Evolutionary conservation across 257 asterid genomes (phyloP), one percentile per base, ranked within the genome.

Genomic region (Solanum ossicruentum): DNA sequence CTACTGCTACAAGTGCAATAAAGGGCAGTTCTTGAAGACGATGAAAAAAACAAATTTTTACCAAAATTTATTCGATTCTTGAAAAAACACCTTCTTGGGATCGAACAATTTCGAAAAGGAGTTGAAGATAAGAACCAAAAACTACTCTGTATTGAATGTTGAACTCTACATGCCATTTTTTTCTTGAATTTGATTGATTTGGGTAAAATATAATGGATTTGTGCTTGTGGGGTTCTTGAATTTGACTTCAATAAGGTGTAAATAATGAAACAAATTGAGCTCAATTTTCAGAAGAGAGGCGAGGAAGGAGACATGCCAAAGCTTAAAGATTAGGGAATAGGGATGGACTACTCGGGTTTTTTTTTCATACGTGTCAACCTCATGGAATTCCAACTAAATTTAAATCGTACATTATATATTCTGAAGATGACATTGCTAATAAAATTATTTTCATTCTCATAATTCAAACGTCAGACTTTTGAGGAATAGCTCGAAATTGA

Each of bases 91-190:
- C 15, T 87, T 15, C 58, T 85, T 10, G 88, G 84, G 58, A 69
- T 88, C 0, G 83, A 8, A 3, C 90, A 80, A 85, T 87, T 47
- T 70, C 51, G 61, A 4, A 87, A 84, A 51, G 87, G 75, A 84
- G 89, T 84, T 87, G 73, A 80, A 12, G 86, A 81, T 12, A 91
- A 88, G 84, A 91, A 89, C 84, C 92, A 91, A 65, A 92, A 85
- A 87, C 93, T 84, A 87, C 87, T 92, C 13, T 91, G 94, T 54
- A 94, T 85, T 60, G 96, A 91, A 86, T 85, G 87, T 20, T 91
- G 97, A 83, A 91, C 91, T 89, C 93, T 85, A 78, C 90, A 86
- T 79, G 93, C 93, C 99, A 94, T 96, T 36, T 66, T 47, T 21
- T 12, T 13, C 43, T 26, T 65, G 41, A 12, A 45, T 77, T 51